Base-by-base conservation (phyloP, 352 stramenopile genomes). In the Pythium aphanidermatum region DNA sequence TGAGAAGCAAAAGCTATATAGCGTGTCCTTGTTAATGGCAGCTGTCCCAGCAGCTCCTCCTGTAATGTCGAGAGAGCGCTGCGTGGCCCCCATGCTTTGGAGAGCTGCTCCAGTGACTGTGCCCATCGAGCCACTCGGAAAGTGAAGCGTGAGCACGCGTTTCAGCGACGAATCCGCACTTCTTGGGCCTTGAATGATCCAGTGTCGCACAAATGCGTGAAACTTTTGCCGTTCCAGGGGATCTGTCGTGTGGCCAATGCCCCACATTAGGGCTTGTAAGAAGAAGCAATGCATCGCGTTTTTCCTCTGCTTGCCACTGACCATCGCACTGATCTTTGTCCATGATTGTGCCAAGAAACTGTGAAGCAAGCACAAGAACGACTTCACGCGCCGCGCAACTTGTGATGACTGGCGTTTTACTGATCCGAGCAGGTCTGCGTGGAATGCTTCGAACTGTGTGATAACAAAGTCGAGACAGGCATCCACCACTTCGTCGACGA, bases 251-350 rank as follows among this genome's bases (percentile, higher is more conserved):
- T 64, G 58, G 2, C 80, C 80, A 6, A 92, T 51, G 5, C 80
- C 69, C 80, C 80, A 92, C 4, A 92, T 64, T 1, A 92, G 51
- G 11, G 74, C 66, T 33, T 89, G 80, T 4, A 92, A 46, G 33
- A 78, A 90, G 19, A 77, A 68, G 40, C 74, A 88, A 26, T 85
- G 65, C 4, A 84, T 46, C 0, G 73, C 63, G 16, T 68, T 83
- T 19, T 58, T 68, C 9, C 73, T 63, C 39, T 88, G 74, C 41
- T 90, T 87, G 2, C 57, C 63, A 20, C 71, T 89, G 14, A 62
- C 61, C 62, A 91, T 73, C 0, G 42, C 41, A n/a, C 31, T 51
- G 35, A 86, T 44, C 28, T 88, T 87, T 20, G 56, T 20, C 63
- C 73, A 83, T 5, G 67, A 73, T n/a, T 82, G 61, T 1, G 48